Evolutionary conservation across 305 asterid species (phyloP).

Genomic region (Solanum hybrid): DNA sequence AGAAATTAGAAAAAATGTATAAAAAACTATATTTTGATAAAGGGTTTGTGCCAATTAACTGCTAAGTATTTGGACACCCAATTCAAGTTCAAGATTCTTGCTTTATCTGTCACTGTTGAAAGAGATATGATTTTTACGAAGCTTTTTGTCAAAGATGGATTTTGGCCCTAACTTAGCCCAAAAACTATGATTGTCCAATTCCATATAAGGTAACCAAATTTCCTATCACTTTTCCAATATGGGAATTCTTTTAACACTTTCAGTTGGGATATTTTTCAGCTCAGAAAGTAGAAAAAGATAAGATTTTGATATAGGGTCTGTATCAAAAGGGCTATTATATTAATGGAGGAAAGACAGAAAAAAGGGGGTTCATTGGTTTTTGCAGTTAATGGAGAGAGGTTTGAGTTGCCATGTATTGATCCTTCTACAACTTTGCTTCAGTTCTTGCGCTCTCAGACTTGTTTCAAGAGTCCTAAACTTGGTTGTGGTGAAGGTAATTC

Average conservation of each 20-base stretch:
- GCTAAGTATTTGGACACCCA: neutral
- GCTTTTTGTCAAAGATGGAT: too few relatives aligned
- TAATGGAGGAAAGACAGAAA: slow-evolving; percentile 9
- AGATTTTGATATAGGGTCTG: neutral
- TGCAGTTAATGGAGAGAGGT: slow-evolving; percentile 50
- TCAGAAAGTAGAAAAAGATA: neutral
- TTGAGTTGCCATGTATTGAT: slow-evolving; percentile 26
- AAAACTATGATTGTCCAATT: too few relatives aligned
- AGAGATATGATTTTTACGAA: too few relatives aligned
- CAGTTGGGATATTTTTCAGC: neutral
- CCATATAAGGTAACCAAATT: too few relatives aligned
- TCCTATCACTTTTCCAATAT: too few relatives aligned
- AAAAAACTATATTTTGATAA: neutral
- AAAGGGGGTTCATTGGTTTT: slow-evolving; percentile 27
- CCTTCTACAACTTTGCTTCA: slow-evolving; percentile 29
- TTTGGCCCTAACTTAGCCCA: too few relatives aligned
- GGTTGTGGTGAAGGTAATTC: slow-evolving; percentile 60
- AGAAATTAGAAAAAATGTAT: neutral
- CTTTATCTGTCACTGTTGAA: neutral
- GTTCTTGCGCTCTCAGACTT: slow-evolving; percentile 46
- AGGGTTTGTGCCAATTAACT: neutral
- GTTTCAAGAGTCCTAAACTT: slow-evolving; percentile 60
- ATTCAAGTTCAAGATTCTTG: neutral
- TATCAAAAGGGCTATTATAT: neutral
- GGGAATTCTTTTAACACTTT: too few relatives aligned